Percentiles rank a stretch among this genome's conserved stretches.
Evolutionary conservation across 257 asterid species (phyloP).

Genomic region (Phtheirospermum japonicum): DNA sequence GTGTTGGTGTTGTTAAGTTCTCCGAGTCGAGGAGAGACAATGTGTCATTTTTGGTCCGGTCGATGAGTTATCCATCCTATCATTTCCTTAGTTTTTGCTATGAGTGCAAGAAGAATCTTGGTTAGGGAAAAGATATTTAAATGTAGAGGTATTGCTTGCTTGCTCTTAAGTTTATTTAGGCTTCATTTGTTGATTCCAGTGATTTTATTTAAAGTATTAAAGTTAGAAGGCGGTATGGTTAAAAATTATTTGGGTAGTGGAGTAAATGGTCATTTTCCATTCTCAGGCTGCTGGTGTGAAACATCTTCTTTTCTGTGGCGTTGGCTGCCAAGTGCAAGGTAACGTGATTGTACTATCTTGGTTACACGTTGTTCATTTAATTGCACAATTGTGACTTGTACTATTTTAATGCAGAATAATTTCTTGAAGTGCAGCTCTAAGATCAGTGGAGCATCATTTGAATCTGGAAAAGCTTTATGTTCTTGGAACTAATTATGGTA

Average conservation of each 20-base stretch:
- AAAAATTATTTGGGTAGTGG: constrained; percentile 12
- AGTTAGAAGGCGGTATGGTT: background rate
- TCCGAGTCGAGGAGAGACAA: constrained; percentile 42
- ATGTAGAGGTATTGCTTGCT: constrained; percentile 97
- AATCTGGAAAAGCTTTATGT: too few species aligned
- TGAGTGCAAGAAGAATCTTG: constrained; percentile 74
- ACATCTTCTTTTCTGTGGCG: constrained; percentile 97
- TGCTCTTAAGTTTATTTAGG: too few species aligned
- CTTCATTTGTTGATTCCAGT: too few species aligned
- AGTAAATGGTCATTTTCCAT: constrained; percentile 20
- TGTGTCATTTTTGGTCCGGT: constrained; percentile 19
- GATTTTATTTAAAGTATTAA: constrained; percentile 1
- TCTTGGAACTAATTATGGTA: too few species aligned
- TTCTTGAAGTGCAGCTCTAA: too few species aligned
- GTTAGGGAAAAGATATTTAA: constrained; percentile 67
- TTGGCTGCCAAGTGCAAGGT: constrained; percentile 99
- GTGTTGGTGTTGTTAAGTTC: constrained; percentile 50
- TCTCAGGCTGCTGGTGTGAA: constrained; percentile 94
- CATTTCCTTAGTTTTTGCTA: too few species aligned
- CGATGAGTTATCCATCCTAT: constrained; percentile 62
- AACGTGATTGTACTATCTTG: constrained; percentile 25
- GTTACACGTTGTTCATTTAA: too few species aligned
- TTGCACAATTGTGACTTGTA: too few species aligned
- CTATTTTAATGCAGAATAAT: too few species aligned
- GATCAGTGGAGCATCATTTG: too few species aligned